Percentiles rank a stretch among this genome's conserved stretches.
Conservation (phyloP, 176 grass and related monocot genomes). For the Themeda triandra region DNA sequence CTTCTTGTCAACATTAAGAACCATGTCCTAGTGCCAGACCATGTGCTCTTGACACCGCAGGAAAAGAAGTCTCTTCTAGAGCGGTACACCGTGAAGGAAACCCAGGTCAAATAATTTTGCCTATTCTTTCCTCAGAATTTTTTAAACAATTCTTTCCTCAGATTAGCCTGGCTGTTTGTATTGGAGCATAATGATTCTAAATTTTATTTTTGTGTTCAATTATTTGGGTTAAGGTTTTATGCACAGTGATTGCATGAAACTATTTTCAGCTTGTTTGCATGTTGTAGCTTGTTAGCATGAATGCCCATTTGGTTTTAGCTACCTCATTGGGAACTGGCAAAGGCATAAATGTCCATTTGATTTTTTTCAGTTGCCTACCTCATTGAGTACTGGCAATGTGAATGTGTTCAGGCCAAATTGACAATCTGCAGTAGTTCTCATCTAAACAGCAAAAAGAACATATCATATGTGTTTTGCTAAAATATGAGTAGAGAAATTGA, state of each 20-base stretch:
- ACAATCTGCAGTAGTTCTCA: not conserved
- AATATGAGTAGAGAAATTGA: not conserved
- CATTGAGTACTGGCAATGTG: not conserved
- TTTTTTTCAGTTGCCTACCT: not conserved
- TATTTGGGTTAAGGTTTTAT: not conserved
- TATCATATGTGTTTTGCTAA: not conserved
- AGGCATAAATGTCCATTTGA: not conserved
- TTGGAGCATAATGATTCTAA: not conserved
- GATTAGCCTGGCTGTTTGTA: not conserved
- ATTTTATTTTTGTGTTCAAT: not conserved
- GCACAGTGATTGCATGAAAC: not conserved
- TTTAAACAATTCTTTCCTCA: not conserved
- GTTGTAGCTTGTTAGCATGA: not conserved
- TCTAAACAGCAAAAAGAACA: not conserved
- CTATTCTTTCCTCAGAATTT: not conserved
- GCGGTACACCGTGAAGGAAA: slow-evolving; percentile 87
- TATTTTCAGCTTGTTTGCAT: not conserved
- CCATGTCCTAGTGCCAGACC: slow-evolving; percentile 71
- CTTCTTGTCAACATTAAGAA: slow-evolving; percentile 92
- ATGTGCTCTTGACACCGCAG: slow-evolving; percentile 49
- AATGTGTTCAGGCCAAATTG: not conserved
- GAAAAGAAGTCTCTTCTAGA: slow-evolving; percentile 77
- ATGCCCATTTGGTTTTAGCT: not conserved
- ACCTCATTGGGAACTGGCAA: not conserved
- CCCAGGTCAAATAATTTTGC: slow-evolving; percentile 58